Evolutionary conservation across 2,329 filamentous ascomycete species (phyloP), one percentile per base, ranked within the genome.

Genomic region (Exophiala spinifera): DNA sequence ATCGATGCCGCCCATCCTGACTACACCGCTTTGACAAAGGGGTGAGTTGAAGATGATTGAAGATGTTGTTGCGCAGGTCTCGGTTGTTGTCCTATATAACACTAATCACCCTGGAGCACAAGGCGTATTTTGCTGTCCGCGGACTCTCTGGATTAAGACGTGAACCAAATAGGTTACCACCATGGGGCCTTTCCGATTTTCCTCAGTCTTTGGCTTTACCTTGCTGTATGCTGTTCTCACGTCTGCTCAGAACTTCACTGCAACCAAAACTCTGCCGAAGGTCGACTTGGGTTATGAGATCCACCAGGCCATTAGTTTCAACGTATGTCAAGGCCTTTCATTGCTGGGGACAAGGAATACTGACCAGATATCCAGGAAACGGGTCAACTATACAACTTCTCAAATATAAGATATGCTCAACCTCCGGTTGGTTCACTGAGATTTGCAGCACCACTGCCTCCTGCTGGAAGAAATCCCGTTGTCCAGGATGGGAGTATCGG

Each of bases 211-310:
- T 17, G 34, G 39, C 25, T 20, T 46, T 46, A n/a, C 34, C 3
- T 17, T 46, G 21, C 5, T 52, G 3, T 50, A 31, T 21, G 36
- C 33, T 8, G 39, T 47, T 3, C 15, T 46, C 31, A 49, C 37
- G 3, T 14, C 15, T 46, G 46, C 55, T 37, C 55, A 57, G 46
- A 42, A 31, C 28, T 31, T 31, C 7, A 31, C 28, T 10, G 28
- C 28, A 3, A 31, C 28, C 28, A 31, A 6, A n/a, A 15, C 44
- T 10, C 46, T 69, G n/a, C 67, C 67, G 6, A 50, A 66, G n/a
- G 75, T 83, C 6, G 78, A 83, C 62, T 67, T 83, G 8, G 79
- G 78, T 37, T 82, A 82, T 63, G 72, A 78, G 51, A 65, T 79
- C 19, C 76, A 82, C 47, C 71, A 74, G 61, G 79, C 74, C 3